phyloP scores from a whole-genome alignment of 345 rosid species.

The Luvunga scandens region DNA sequence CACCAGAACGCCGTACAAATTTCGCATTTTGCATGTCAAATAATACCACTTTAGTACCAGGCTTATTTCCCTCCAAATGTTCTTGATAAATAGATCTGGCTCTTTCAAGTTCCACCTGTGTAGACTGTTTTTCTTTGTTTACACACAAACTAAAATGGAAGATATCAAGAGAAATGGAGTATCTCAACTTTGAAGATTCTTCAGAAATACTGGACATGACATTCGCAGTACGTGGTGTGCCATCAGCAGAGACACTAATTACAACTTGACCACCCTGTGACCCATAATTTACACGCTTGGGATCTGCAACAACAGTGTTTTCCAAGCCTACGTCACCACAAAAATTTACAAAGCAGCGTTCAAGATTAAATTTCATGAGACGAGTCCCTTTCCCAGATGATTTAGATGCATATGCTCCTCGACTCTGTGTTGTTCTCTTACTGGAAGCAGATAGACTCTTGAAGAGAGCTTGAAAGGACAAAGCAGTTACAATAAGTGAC shows the following conservation, averaged over 20 bases:
- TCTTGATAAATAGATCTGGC: slow-evolving; percentile 84
- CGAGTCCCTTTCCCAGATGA: slow-evolving; percentile 80
- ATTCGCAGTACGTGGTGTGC: slow-evolving; percentile 72
- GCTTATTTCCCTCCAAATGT: slow-evolving; percentile 49
- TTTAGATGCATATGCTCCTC: slow-evolving; percentile 48
- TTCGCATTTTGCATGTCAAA: slow-evolving; percentile 87
- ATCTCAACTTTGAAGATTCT: slow-evolving; percentile 56
- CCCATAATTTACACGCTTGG: slow-evolving; percentile 96
- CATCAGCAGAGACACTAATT: slow-evolving; percentile 68
- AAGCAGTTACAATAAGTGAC: slow-evolving; percentile 63
- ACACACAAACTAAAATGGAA: slow-evolving; percentile 63
- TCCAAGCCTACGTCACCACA: slow-evolving; percentile 70
- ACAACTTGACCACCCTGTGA: slow-evolving; percentile 90
- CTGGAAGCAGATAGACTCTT: slow-evolving; percentile 56
- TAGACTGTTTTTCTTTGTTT: slow-evolving; percentile 86
- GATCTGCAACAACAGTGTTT: slow-evolving; percentile 63
- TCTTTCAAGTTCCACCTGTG: slow-evolving; percentile 88
- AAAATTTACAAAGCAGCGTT: slow-evolving; percentile 73
- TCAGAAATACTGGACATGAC: slow-evolving; percentile 52
- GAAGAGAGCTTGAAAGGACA: slow-evolving; percentile 67
- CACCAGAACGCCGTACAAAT: slow-evolving; percentile 84
- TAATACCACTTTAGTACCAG: slow-evolving; percentile 53
- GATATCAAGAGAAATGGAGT: slow-evolving; percentile 74
- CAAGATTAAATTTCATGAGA: slow-evolving; percentile 70
- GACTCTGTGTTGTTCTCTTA: slow-evolving; percentile 48